Conservation (phyloP, 768 basidiomycete genomes). For the Calocybe indica region DNA sequence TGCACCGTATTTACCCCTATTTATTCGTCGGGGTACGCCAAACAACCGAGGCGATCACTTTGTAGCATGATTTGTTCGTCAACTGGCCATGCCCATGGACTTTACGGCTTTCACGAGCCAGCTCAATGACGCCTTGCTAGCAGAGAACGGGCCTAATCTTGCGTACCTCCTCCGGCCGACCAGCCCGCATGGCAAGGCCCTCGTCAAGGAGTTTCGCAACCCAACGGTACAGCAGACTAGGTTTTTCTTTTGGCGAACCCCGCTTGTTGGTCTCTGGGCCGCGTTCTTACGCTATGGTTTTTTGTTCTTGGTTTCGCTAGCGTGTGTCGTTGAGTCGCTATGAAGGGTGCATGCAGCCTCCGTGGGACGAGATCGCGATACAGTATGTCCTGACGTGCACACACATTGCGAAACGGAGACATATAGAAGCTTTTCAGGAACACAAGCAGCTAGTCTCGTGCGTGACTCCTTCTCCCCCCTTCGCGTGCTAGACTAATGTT, state of each 20-base stretch:
- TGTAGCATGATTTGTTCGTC: too few relatives aligned
- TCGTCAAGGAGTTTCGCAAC: conserved; percentile 68
- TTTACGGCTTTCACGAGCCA: conserved; percentile 57
- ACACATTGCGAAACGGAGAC: conserved; percentile 61
- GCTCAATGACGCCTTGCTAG: conserved; percentile 52
- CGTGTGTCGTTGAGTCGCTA: conserved; percentile 37
- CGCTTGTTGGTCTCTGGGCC: conserved; percentile 4
- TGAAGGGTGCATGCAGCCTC: conserved; percentile 58
- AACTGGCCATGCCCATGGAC: conserved; percentile 33
- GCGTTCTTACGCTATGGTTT: too few relatives aligned
- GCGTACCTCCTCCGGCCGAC: conserved; percentile 74
- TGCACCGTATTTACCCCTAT: too few relatives aligned
- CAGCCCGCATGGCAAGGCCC: conserved; percentile 69
- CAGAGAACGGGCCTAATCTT: conserved; percentile 62
- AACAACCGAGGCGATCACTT: too few relatives aligned
- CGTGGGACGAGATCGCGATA: conserved; percentile 85
- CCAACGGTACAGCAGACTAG: conserved; percentile 30
- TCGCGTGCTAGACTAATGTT: not conserved
- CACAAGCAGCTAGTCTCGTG: conserved; percentile 72
- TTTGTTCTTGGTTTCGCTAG: conserved; percentile 15
- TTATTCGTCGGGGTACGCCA: too few relatives aligned
- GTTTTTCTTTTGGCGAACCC: conserved; percentile 1
- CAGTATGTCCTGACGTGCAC: conserved; percentile 75
- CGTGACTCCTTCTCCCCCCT: conserved; percentile 24
- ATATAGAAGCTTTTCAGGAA: conserved; percentile 74